These are phyloP conservation scores for Tagetes erecta DNA, from an alignment of 129 eudicot species.

Conservation along the genomic window DNA sequence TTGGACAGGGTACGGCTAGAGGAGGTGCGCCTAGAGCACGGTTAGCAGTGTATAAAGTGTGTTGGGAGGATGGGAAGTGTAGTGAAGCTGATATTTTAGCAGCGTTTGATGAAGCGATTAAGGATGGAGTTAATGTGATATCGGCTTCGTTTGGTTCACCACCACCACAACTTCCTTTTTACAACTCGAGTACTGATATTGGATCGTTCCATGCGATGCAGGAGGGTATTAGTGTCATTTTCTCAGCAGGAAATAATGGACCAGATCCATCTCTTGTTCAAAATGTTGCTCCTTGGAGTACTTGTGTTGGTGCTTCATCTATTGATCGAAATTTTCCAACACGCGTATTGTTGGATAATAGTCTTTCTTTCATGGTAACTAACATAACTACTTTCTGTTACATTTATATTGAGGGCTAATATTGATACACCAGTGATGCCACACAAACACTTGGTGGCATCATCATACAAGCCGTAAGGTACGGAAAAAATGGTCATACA, in stretches of 20 bases:
- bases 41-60: slow-evolving; percentile 71
- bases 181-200: slow-evolving; percentile 43
- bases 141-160: slow-evolving; percentile 60
- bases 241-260: slow-evolving; percentile 78
- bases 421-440: too few relatives aligned
- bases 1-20: slow-evolving; percentile 60
- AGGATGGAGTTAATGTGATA: slow-evolving; percentile 66
- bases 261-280: slow-evolving; percentile 55
- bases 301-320: slow-evolving; percentile 65
- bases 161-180: slow-evolving; percentile 48
- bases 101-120: slow-evolving; percentile 71
- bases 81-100: slow-evolving; percentile 65
- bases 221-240: slow-evolving; percentile 59
- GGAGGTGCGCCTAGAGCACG: slow-evolving; percentile 85
- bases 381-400: slow-evolving; percentile 1
- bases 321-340: slow-evolving; percentile 71
- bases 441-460: too few relatives aligned
- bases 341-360: slow-evolving; percentile 37
- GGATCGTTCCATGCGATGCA: slow-evolving; percentile 81
- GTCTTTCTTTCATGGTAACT: slow-evolving; percentile 42
- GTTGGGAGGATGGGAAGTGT: slow-evolving; percentile 69
- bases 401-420: too few relatives aligned
- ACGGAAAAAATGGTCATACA: too few relatives aligned
- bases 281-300: slow-evolving; percentile 80
- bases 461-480: too few relatives aligned